Evolutionary conservation across 2,329 filamentous ascomycete genomes (phyloP), one percentile per base, ranked within the genome.

Genomic region (Chaetomiaceae sp.): DNA sequence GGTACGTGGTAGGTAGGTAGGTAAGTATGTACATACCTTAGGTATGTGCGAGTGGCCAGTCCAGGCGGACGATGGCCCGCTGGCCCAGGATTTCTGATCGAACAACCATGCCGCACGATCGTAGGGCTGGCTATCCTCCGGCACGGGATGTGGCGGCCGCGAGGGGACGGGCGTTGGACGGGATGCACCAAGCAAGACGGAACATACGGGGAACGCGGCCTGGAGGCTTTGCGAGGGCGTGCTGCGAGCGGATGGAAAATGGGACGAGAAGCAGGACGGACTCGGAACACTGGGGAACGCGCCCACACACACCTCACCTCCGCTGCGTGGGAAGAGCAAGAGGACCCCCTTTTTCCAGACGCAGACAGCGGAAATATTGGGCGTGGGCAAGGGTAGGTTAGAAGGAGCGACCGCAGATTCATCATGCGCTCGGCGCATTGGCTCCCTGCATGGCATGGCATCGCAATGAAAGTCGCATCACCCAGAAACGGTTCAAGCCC

Each of bases 61-160:
- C n/a, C n/a, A n/a, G n/a, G n/a, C n/a, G n/a, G n/a, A n/a, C n/a
- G n/a, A n/a, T n/a, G n/a, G n/a, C n/a, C n/a, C n/a, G n/a, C n/a
- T n/a, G n/a, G n/a, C n/a, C n/a, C n/a, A n/a, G n/a, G n/a, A n/a
- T n/a, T n/a, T n/a, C n/a, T n/a, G n/a, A n/a, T n/a, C n/a, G n/a
- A n/a, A n/a, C n/a, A n/a, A n/a, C n/a, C n/a, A n/a, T n/a, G n/a
- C n/a, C n/a, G n/a, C n/a, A 36, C n/a, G 33, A 13, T 29, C 47
- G 37, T 49, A 42, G 47, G 47, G 47, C 47, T 49, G 47, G n/a
- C n/a, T n/a, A n/a, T n/a, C n/a, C n/a, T 29, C 37, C 8, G 43
- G 48, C 37, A 32, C 48, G 48, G 48, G 48, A 50, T 43, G 38
- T 43, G 48, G 48, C 48, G 48, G 48, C 38, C 27, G n/a, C 18